phyloP scores from a whole-genome alignment of 106 monocot genomes.

The Acorus calamus region DNA sequence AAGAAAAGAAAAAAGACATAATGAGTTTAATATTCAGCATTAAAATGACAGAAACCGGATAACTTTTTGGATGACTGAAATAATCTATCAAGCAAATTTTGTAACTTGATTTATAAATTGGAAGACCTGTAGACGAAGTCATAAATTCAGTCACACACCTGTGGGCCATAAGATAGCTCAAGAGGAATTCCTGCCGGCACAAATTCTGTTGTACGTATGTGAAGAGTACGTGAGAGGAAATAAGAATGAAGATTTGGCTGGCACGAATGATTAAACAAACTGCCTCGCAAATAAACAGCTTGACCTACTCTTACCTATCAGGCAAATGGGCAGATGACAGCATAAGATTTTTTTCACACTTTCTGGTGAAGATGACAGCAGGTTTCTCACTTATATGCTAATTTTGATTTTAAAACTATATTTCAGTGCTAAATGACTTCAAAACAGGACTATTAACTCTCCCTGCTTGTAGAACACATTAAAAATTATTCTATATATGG shows the following conservation, averaged over 20 bases:
- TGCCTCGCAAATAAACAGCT: conserved; percentile 77
- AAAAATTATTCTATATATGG: too few species aligned
- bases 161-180: conserved; percentile 91
- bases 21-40: not conserved
- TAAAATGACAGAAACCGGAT: not conserved
- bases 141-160: conserved; percentile 27
- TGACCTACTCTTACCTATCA: conserved; percentile 71
- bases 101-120: not conserved
- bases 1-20: not conserved
- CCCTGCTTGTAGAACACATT: too few species aligned
- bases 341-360: too few species aligned
- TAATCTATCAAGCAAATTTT: too few species aligned
- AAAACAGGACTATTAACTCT: too few species aligned
- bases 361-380: too few species aligned
- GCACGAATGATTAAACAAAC: conserved; percentile 96
- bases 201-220: conserved; percentile 60
- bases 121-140: not conserved
- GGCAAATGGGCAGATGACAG: not conserved
- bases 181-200: conserved; percentile 56
- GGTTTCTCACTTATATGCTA: too few species aligned
- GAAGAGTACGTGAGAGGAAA: conserved; percentile 77
- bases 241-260: conserved; percentile 85
- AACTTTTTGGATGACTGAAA: not conserved
- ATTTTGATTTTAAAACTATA: too few species aligned
- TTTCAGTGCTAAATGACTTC: too few species aligned